These are phyloP conservation scores for Candida ascalaphidarum DNA, from an alignment of 805 yeast genomes.

Conservation along the genomic window DNA sequence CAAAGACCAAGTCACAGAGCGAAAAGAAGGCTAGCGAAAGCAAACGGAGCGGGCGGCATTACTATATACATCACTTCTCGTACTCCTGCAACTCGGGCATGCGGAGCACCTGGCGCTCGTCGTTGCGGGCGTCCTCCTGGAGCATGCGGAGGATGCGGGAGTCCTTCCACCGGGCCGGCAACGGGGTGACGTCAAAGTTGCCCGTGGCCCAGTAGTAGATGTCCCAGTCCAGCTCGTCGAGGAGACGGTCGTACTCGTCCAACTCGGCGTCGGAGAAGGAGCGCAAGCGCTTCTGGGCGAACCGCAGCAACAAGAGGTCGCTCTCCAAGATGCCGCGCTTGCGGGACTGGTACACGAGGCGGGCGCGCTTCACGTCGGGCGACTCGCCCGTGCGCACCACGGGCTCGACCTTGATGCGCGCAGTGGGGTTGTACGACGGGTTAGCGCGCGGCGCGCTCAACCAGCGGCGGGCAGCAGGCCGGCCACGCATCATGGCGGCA, in stretches of 20 bases:
- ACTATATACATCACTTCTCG: neutral
- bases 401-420: constrained; percentile 68
- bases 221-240: constrained; percentile 98
- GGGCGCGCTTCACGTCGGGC: constrained; percentile 69
- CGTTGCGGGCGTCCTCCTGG: constrained; percentile 68
- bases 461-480: too few species aligned
- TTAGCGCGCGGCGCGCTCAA: too few species aligned
- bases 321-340: constrained; percentile 94
- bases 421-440: constrained; percentile 32
- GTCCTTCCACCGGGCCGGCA: constrained; percentile 80
- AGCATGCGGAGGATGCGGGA: constrained; percentile 54
- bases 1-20: too few species aligned
- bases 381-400: constrained; percentile 68
- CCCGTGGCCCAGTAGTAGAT: constrained; percentile 96
- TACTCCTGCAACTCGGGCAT: constrained; percentile 61
- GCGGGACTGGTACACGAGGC: constrained; percentile 83
- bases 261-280: constrained; percentile 55
- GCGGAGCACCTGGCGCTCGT: constrained; percentile 63
- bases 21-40: too few species aligned
- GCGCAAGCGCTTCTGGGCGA: constrained; percentile 68
- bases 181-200: constrained; percentile 71
- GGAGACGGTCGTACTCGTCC: constrained; percentile 74
- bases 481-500: too few species aligned
- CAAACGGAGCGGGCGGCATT: too few species aligned
- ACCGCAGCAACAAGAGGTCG: constrained; percentile 75